Evolutionary conservation across 2,329 filamentous ascomycete species (phyloP).

Genomic region (Tolypocladium inflatum): DNA sequence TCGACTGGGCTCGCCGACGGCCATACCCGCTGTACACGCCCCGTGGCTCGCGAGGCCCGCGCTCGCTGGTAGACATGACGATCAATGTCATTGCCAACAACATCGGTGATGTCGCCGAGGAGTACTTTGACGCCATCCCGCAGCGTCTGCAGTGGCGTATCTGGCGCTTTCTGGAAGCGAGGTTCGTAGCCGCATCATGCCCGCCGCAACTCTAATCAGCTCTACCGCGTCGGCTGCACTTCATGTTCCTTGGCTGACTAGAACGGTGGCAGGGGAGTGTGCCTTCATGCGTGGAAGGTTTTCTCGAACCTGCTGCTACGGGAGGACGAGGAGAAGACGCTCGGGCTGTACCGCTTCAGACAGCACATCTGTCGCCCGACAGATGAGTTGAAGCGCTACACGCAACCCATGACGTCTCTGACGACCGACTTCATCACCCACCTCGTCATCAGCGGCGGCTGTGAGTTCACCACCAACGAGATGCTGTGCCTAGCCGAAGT

Average conservation of each 20-base stretch:
- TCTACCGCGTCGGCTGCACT: too few species aligned
- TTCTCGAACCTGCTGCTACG: constrained; percentile 23
- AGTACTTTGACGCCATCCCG: constrained; percentile 25
- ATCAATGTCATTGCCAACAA: constrained; percentile 27
- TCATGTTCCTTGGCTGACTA: neutral
- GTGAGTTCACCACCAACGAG: constrained; percentile 25
- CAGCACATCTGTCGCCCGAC: constrained; percentile 28
- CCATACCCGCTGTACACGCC: constrained; percentile 17
- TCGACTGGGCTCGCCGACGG: constrained; percentile 25
- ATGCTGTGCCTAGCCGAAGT: constrained; percentile 30
- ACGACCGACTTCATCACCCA: constrained; percentile 30
- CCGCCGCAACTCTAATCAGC: neutral
- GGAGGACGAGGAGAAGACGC: constrained; percentile 21
- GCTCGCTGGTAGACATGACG: constrained; percentile 29
- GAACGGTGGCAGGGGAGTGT: constrained; percentile 19
- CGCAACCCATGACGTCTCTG: constrained; percentile 24
- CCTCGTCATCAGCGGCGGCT: constrained; percentile 27
- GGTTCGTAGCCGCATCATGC: constrained; percentile 18
- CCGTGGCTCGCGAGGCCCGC: constrained; percentile 20
- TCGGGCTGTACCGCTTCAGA: constrained; percentile 27
- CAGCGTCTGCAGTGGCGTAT: constrained; percentile 23
- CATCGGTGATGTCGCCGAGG: constrained; percentile 21
- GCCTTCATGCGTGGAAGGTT: constrained; percentile 30
- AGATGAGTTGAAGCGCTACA: constrained; percentile 24
- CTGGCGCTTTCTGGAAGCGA: constrained; percentile 29